These are phyloP conservation scores for Tagetes erecta DNA, from an alignment of 129 eudicot genomes.

Conservation along the genomic window DNA sequence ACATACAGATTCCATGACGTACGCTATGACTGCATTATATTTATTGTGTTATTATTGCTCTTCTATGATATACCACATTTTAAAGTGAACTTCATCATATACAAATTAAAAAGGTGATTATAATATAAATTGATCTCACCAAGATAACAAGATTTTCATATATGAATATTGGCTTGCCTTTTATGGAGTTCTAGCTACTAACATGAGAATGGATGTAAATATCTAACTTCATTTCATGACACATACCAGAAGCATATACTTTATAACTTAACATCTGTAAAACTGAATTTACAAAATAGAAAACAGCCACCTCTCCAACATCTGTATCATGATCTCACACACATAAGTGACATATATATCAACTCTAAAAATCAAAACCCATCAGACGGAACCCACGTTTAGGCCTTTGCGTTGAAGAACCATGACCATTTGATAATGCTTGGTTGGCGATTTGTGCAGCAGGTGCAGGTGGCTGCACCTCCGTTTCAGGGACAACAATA, in stretches of 20 bases:
- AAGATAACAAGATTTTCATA: no score
- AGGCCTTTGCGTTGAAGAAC: slow-evolving; percentile 16
- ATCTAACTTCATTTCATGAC: slow-evolving; percentile 2
- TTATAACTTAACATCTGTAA: neutral
- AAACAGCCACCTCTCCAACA: neutral
- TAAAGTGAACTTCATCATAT: slow-evolving; percentile 2
- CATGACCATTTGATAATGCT: neutral
- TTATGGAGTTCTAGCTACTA: neutral
- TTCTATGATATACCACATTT: neutral
- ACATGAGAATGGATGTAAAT: neutral
- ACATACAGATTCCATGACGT: neutral
- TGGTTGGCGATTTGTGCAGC: neutral
- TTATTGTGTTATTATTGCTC: neutral
- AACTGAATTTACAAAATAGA: neutral
- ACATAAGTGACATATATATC: neutral
- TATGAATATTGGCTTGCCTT: neutral
- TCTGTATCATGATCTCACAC: neutral
- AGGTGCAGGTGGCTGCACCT: neutral
- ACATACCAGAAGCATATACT: neutral
- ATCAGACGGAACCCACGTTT: slow-evolving; percentile 15
- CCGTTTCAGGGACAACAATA: neutral
- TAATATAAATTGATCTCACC: neutral
- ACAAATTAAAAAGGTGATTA: neutral
- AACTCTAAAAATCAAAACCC: slow-evolving; percentile 22
- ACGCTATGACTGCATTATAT: neutral